Percentiles rank a stretch among this genome's conserved stretches.
Evolutionary conservation across 352 stramenopile genomes (phyloP).

Genomic region (Pythium vanterpoolii): DNA sequence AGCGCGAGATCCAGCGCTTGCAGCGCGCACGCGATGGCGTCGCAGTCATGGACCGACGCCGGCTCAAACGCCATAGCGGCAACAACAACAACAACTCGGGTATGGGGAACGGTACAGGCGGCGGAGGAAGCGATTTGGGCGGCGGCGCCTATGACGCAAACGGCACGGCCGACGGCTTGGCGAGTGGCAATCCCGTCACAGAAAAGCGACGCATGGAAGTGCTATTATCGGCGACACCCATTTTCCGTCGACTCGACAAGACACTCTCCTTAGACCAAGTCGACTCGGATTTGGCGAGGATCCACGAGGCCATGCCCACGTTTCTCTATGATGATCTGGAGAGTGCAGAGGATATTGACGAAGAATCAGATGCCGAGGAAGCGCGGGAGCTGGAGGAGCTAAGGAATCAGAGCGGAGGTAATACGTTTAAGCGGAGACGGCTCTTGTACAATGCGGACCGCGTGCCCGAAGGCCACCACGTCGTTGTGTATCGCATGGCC

Average conservation of each 20-base stretch:
- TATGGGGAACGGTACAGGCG: constrained; percentile 14
- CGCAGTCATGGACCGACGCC: constrained; percentile 59
- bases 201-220: constrained; percentile 59
- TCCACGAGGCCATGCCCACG: constrained; percentile 25
- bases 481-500: constrained; percentile 32
- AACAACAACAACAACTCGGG: constrained; percentile 26
- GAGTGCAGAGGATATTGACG: not conserved
- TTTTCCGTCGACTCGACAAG: constrained; percentile 46
- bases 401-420: not conserved
- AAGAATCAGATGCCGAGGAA: constrained; percentile 24
- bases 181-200: constrained; percentile 30
- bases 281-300: constrained; percentile 36
- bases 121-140: too few relatives aligned
- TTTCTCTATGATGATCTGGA: constrained; percentile 1
- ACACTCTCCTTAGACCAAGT: constrained; percentile 32
- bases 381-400: constrained; percentile 1
- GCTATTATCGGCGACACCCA: constrained; percentile 41
- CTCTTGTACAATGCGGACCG: constrained; percentile 44
- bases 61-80: constrained; percentile 19
- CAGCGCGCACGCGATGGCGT: constrained; percentile 58
- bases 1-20: constrained; percentile 51
- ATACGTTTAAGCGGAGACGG: constrained; percentile 19
- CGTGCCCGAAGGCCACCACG: constrained; percentile 56
- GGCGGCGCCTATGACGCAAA: constrained; percentile 14
- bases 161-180: constrained; percentile 6